Conservation (phyloP, 2,329 filamentous ascomycete genomes). For the Calonectria montana region DNA sequence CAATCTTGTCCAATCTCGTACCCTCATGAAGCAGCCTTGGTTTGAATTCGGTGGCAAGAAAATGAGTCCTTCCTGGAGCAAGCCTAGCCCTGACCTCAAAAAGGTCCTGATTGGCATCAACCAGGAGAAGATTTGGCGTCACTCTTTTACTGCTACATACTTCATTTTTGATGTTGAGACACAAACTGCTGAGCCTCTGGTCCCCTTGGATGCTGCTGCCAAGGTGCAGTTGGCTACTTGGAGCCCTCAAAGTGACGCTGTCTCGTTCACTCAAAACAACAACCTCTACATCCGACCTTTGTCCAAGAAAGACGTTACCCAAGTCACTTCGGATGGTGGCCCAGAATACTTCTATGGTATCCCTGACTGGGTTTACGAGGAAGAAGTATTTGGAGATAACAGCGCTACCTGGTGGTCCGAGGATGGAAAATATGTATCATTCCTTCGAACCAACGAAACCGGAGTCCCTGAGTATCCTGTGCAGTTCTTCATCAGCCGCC, state of each 20-base stretch:
- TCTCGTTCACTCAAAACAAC: constrained; percentile 92
- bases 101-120: constrained; percentile 87
- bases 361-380: constrained; percentile 96
- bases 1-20: constrained; percentile 64
- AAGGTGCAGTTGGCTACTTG: constrained; percentile 87
- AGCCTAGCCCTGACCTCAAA: constrained; percentile 85
- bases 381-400: constrained; percentile 73
- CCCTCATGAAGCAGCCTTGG: constrained; percentile 76
- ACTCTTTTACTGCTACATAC: constrained; percentile 88
- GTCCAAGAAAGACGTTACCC: constrained; percentile 66
- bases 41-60: constrained; percentile 70
- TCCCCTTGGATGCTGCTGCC: constrained; percentile 73
- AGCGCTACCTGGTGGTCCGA: constrained; percentile 96
- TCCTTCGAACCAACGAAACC: constrained; percentile 93
- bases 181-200: constrained; percentile 80
- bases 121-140: constrained; percentile 82
- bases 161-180: constrained; percentile 92
- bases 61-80: constrained; percentile 70
- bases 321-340: constrained; percentile 89
- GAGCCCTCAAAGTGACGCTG: constrained; percentile 86
- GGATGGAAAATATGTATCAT: constrained; percentile 90
- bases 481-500: constrained; percentile 90
- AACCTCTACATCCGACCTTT: constrained; percentile 85
- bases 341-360: constrained; percentile 93
- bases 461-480: constrained; percentile 91